Conservation (phyloP, 2,329 filamentous ascomycete species). For the Exophiala sp. region DNA sequence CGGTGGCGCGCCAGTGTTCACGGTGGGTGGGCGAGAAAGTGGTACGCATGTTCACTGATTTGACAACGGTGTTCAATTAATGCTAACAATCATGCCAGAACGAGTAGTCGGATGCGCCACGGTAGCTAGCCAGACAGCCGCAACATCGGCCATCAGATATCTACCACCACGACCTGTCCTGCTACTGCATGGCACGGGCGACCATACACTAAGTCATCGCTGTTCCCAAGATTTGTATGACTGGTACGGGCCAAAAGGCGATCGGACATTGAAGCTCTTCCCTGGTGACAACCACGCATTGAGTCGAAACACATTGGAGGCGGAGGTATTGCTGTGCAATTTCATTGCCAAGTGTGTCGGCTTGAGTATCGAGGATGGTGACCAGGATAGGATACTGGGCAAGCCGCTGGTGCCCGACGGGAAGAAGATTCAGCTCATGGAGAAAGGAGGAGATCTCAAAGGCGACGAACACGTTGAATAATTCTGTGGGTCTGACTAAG, state of each 20-base stretch:
- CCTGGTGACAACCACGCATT: slow-evolving; percentile 43
- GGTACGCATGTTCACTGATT: neutral
- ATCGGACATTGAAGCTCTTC: slow-evolving; percentile 38
- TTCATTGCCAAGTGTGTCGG: slow-evolving; percentile 35
- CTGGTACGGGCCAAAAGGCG: slow-evolving; percentile 35
- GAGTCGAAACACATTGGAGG: slow-evolving; percentile 36
- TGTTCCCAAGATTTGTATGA: slow-evolving; percentile 38
- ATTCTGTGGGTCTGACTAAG: neutral
- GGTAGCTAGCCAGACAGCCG: slow-evolving; percentile 40
- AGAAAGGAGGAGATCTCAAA: slow-evolving; percentile 37
- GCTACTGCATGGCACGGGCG: slow-evolving; percentile 40
- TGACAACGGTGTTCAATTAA: neutral
- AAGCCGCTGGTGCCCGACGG: slow-evolving; percentile 27
- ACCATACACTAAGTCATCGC: slow-evolving; percentile 33
- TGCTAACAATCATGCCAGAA: slow-evolving; percentile 2
- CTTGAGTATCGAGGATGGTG: slow-evolving; percentile 10
- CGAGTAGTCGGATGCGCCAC: slow-evolving; percentile 39
- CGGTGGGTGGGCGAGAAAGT: slow-evolving; percentile 19
- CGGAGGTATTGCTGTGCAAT: slow-evolving; percentile 39
- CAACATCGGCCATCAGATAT: slow-evolving; percentile 26
- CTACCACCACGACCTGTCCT: slow-evolving; percentile 32
- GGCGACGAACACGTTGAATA: slow-evolving; percentile 30
- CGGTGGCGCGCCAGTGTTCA: slow-evolving; percentile 38
- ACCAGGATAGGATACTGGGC: slow-evolving; percentile 12
- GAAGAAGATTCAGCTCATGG: slow-evolving; percentile 33